Evolutionary conservation across 2,329 filamentous ascomycete genomes (phyloP).

Genomic region (Daldinia sp.): DNA sequence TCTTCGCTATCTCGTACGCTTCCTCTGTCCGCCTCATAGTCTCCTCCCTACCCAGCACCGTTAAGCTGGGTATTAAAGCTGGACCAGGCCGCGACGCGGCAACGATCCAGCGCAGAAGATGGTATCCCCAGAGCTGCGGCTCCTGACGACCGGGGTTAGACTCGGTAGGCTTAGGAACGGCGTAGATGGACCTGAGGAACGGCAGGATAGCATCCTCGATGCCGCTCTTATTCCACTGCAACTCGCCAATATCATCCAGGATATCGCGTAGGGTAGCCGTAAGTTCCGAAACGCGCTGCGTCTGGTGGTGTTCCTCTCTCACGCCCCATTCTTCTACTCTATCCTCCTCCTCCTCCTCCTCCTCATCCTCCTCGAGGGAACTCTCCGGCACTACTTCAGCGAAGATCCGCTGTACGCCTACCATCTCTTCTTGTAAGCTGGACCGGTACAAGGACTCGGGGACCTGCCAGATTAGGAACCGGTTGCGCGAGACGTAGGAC

Average conservation of each 20-base stretch:
- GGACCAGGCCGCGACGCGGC: constrained; percentile 44
- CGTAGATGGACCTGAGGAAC: constrained; percentile 43
- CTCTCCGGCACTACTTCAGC: background rate
- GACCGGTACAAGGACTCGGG: constrained; percentile 32
- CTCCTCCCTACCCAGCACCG: constrained; percentile 47
- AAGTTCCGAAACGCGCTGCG: constrained; percentile 36
- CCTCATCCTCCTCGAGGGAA: background rate
- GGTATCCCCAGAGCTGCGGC: constrained; percentile 45
- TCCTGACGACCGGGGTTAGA: background rate
- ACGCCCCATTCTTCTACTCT: background rate
- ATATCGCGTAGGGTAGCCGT: constrained; percentile 30
- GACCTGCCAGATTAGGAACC: constrained; percentile 48
- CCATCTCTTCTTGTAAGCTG: constrained; percentile 21
- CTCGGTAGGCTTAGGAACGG: constrained; percentile 3
- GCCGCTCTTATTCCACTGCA: constrained; percentile 40
- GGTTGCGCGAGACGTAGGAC: constrained; percentile 41
- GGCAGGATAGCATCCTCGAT: constrained; percentile 36
- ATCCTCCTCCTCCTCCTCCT: background rate
- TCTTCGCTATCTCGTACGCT: constrained; percentile 36
- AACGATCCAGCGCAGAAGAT: constrained; percentile 49
- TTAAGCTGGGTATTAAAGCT: constrained; percentile 44
- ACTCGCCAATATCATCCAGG: constrained; percentile 35
- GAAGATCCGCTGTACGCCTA: constrained; percentile 14
- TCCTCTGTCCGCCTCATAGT: constrained; percentile 43
- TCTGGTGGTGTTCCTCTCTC: background rate